Conservation (phyloP, 257 asterid genomes). For the Solanum acaule region DNA sequence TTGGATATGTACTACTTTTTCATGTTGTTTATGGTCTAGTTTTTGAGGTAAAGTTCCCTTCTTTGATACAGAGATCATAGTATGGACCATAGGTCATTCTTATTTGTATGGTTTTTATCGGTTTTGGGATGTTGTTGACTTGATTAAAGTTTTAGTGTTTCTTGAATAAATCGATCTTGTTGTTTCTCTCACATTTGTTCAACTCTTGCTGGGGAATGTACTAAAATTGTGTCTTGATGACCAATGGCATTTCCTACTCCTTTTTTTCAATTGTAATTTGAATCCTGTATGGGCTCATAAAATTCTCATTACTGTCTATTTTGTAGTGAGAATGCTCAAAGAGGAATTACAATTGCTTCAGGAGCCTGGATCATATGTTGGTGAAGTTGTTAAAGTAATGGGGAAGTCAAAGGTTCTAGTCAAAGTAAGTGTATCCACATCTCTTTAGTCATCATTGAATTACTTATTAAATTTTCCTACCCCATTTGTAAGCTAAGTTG, state of each 20-base stretch:
- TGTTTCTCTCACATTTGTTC: background rate
- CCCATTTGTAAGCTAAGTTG: background rate
- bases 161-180: background rate
- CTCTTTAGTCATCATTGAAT: background rate
- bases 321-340: conserved; percentile 74
- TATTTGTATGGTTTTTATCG: background rate
- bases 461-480: background rate
- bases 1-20: background rate
- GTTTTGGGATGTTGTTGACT: background rate
- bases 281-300: background rate
- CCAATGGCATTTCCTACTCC: background rate
- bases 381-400: conserved; percentile 96
- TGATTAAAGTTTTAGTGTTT: background rate
- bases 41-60: background rate
- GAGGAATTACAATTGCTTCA: conserved; percentile 94
- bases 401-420: conserved; percentile 95
- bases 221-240: background rate
- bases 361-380: conserved; percentile 98
- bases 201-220: background rate
- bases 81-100: no score
- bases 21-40: background rate
- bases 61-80: background rate
- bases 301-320: background rate
- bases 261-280: background rate
- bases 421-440: conserved; percentile 40